A percentile compares a stretch with the other conserved stretches of the same genome.
phyloP scores from a whole-genome alignment of 2,329 filamentous ascomycete species.

The Penicillium sp. region DNA sequence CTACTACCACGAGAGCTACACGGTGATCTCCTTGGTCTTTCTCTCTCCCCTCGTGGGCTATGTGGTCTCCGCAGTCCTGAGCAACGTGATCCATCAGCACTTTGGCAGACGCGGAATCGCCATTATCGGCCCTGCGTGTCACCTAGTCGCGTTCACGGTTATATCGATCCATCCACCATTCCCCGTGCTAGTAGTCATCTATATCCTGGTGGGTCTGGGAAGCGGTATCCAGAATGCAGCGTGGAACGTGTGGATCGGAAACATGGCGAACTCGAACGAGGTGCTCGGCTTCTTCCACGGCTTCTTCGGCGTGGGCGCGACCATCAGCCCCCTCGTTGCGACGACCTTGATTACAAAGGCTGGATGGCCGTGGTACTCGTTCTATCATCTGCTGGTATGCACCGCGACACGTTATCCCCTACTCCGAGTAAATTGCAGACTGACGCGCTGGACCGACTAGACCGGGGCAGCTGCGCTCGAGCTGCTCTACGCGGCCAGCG shows the following conservation, averaged over 20 bases:
- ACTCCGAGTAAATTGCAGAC: too few relatives aligned
- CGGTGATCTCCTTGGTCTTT: slow-evolving; percentile 50
- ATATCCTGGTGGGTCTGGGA: slow-evolving; percentile 37
- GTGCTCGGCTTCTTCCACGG: slow-evolving; percentile 70
- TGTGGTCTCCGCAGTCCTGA: slow-evolving; percentile 45
- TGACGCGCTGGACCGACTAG: too few relatives aligned
- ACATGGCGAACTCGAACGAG: slow-evolving; percentile 69
- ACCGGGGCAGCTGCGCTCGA: slow-evolving; percentile 17
- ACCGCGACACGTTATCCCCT: too few relatives aligned
- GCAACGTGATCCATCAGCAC: slow-evolving; percentile 44
- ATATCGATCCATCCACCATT: slow-evolving; percentile 36
- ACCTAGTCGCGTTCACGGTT: slow-evolving; percentile 31
- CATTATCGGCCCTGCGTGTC: slow-evolving; percentile 50
- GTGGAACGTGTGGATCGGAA: slow-evolving; percentile 63
- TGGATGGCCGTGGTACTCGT: slow-evolving; percentile 22
- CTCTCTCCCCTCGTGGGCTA: slow-evolving; percentile 51
- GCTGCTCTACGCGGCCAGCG: slow-evolving; percentile 13
- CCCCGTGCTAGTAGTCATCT: slow-evolving; percentile 34
- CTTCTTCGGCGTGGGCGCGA: slow-evolving; percentile 63
- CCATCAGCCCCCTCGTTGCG: slow-evolving; percentile 56
- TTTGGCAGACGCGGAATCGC: slow-evolving; percentile 71
- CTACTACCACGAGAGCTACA: slow-evolving; percentile 44
- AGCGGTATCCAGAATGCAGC: slow-evolving; percentile 49
- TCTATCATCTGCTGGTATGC: slow-evolving; percentile 19
- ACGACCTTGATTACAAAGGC: slow-evolving; percentile 66